Evolutionary conservation across 495 filamentous ascomycete genomes (phyloP).

Genomic region (Lentithecium fluviatile): DNA sequence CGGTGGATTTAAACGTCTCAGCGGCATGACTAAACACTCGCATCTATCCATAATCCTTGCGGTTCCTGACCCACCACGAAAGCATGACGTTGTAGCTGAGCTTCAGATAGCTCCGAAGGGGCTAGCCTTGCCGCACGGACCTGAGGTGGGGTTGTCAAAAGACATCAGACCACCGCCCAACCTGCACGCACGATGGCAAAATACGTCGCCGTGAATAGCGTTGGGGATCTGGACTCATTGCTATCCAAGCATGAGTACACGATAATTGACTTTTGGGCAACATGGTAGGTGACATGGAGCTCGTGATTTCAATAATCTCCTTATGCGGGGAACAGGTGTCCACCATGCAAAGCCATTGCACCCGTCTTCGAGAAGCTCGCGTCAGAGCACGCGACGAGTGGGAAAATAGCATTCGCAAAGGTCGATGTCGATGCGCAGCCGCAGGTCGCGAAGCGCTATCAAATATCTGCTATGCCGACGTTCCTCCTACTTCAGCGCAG

Average conservation of each 20-base stretch:
- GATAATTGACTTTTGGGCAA: no score
- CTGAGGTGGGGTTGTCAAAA: neutral
- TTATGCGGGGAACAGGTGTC: conserved; percentile 42
- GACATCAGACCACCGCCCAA: conserved; percentile 1
- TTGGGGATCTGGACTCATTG: no score
- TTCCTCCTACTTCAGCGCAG: neutral
- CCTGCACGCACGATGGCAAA: neutral
- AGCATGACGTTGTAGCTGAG: conserved; percentile 13
- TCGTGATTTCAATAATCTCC: no score
- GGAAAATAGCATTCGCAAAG: conserved; percentile 57
- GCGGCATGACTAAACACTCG: conserved; percentile 11
- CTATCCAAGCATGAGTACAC: no score
- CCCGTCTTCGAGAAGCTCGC: conserved; percentile 57
- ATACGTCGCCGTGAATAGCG: no score
- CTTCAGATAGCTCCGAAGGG: neutral
- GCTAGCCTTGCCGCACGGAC: neutral
- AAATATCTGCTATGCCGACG: conserved; percentile 42
- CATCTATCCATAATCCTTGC: neutral
- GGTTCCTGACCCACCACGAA: conserved; percentile 8
- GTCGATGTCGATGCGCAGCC: conserved; percentile 56
- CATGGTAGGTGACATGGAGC: no score
- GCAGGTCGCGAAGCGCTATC: conserved; percentile 50
- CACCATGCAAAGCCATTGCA: conserved; percentile 66
- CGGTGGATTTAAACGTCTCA: conserved; percentile 6
- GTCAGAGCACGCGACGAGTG: conserved; percentile 44